Conservation (phyloP, 768 basidiomycete species). For the Gymnopilus dilepis region DNA sequence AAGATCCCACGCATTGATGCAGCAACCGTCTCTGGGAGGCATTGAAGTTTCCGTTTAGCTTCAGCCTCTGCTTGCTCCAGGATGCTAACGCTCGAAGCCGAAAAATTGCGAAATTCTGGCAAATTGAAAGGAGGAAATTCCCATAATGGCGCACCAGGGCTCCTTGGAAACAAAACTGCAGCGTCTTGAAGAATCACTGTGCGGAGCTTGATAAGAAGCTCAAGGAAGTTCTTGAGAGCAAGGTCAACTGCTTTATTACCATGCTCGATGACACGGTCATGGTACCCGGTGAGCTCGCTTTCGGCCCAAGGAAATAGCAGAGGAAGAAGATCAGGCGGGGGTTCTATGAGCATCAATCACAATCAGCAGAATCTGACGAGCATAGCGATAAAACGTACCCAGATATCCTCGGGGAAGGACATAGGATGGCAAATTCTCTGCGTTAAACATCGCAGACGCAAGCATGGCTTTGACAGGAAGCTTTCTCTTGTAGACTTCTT, state of each 20-base stretch:
- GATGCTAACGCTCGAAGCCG: background rate
- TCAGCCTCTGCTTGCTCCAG: slow-evolving; percentile 18
- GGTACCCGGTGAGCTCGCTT: too few species aligned
- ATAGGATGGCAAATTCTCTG: slow-evolving; percentile 30
- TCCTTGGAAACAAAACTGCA: slow-evolving; percentile 31
- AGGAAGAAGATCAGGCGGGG: too few species aligned
- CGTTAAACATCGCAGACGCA: slow-evolving; percentile 37
- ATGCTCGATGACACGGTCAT: too few species aligned
- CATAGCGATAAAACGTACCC: slow-evolving; percentile 31
- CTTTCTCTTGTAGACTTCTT: slow-evolving; percentile 32
- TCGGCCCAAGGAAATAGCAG: too few species aligned
- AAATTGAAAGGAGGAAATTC: too few species aligned
- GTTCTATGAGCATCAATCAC: background rate
- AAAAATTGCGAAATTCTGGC: too few species aligned
- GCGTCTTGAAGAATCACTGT: slow-evolving; percentile 40
- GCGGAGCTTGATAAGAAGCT: slow-evolving; percentile 29
- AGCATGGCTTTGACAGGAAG: slow-evolving; percentile 35
- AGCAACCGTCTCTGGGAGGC: slow-evolving; percentile 29
- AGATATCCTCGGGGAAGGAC: slow-evolving; percentile 26
- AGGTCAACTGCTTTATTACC: slow-evolving; percentile 26
- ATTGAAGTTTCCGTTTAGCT: slow-evolving; percentile 16
- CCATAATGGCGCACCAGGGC: too few species aligned
- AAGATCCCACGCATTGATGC: slow-evolving; percentile 24
- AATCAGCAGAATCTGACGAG: background rate
- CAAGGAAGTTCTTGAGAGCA: slow-evolving; percentile 33